Base-by-base conservation (phyloP, 257 asterid species). In the Sherardia arvensis region DNA sequence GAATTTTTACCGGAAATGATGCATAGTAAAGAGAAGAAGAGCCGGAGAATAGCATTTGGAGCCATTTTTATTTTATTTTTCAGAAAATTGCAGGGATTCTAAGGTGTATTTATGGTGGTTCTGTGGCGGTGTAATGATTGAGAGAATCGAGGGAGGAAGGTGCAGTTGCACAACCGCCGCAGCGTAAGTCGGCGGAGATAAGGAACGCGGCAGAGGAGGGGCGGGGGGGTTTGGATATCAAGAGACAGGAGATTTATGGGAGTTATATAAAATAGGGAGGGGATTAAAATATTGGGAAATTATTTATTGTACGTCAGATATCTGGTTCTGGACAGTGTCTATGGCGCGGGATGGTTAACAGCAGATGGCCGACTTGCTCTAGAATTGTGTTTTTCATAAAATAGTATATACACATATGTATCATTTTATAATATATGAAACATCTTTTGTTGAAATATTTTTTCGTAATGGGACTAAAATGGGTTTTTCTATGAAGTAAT, bases 1-100 rank as follows among this genome's bases (percentile, higher is more conserved):
- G n/a, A n/a, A n/a, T n/a, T n/a, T n/a, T n/a, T 55, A 73, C 91
- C 84, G 60, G 84, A 45, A 8, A 75, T 11, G 4, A 53, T 63
- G n/a, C 62, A 30, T n/a, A 76, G 1, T 62, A 67, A 74, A 32
- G 28, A 53, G 3, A 73, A 26, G 15, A 5, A 4, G 8, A 67
- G 9, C 15, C 73, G 27, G 3, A 48, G 4, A 56, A n/a, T 22
- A 34, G 70, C 8, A 2, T 34, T 1, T 49, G 22, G 15, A 18
- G 48, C 73, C 84, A 80, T 80, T 23, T 27, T 34, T n/a, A n/a
- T n/a, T n/a, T n/a, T n/a, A n/a, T n/a, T n/a, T n/a, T 23, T 28
- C 25, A 38, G 29, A 15, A 27, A 47, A 64, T 32, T 12, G 30
- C 1, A 49, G 56, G 12, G 54, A 0, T 43, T 43, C 4, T 15